phyloP scores from a whole-genome alignment of 108 stramenopile genomes.

The Cyclotella choctawhatcheeana region DNA sequence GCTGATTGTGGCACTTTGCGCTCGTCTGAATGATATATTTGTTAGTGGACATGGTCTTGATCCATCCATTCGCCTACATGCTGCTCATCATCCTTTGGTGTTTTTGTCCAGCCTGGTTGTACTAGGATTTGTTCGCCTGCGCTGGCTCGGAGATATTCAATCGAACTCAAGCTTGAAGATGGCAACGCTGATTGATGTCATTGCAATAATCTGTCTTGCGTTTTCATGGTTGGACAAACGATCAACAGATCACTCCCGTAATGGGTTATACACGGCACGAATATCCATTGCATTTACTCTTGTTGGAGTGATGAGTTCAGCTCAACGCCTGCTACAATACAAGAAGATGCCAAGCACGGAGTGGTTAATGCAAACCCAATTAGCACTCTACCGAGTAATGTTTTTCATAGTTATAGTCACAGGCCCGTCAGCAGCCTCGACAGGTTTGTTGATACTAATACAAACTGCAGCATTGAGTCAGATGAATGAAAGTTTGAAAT shows the following conservation, averaged over 20 bases:
- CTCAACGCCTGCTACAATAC: neutral
- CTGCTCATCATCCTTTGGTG: slow-evolving; percentile 62
- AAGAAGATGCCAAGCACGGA: neutral
- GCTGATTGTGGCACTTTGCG: slow-evolving; percentile 55
- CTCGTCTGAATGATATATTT: slow-evolving; percentile 61
- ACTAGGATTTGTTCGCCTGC: slow-evolving; percentile 50
- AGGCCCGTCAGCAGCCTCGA: slow-evolving; percentile 73
- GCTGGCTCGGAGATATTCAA: slow-evolving; percentile 5
- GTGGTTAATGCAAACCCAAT: slow-evolving; percentile 5
- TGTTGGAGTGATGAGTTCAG: slow-evolving; percentile 43
- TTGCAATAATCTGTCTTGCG: slow-evolving; percentile 51
- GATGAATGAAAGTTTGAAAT: slow-evolving; percentile 49
- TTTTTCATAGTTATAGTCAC: slow-evolving; percentile 76
- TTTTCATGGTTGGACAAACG: slow-evolving; percentile 79
- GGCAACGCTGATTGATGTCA: slow-evolving; percentile 48
- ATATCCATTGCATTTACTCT: slow-evolving; percentile 46
- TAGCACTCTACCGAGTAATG: slow-evolving; percentile 40
- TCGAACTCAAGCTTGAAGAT: neutral
- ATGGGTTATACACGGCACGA: slow-evolving; percentile 63
- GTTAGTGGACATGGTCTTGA: slow-evolving; percentile 83
- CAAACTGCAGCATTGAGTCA: slow-evolving; percentile 61
- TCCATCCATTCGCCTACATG: slow-evolving; percentile 76
- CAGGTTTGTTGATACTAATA: slow-evolving; percentile 54
- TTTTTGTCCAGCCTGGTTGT: slow-evolving; percentile 62
- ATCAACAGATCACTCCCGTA: slow-evolving; percentile 50